Evolutionary conservation across 371 early-diverging fungal species (phyloP).

Genomic region (Saksenaea oblongispora): DNA sequence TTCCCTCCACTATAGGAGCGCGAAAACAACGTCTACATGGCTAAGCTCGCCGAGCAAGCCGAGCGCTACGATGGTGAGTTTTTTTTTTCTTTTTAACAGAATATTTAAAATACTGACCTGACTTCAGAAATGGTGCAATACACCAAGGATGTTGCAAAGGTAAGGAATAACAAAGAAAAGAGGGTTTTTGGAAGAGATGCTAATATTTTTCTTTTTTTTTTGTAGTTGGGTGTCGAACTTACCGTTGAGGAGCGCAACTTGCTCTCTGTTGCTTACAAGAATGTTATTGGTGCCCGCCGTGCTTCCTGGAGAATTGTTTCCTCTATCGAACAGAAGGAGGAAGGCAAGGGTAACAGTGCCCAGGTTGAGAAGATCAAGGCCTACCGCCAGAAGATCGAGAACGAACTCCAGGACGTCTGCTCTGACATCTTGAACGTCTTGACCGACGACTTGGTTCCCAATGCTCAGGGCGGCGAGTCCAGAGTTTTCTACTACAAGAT

Average conservation of each 20-base stretch:
- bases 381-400: constrained; percentile 92
- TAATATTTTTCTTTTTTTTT: background rate
- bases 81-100: background rate
- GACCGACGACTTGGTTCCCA: constrained; percentile 86
- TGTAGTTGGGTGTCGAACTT: constrained; percentile 68
- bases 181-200: background rate
- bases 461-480: constrained; percentile 91
- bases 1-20: constrained; percentile 35
- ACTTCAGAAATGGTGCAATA: constrained; percentile 90
- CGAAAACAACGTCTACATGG: constrained; percentile 77
- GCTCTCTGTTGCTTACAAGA: constrained; percentile 99
- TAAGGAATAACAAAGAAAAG: constrained; percentile 27
- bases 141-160: constrained; percentile 88
- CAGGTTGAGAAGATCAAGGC: constrained; percentile 90
- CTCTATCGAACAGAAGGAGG: constrained; percentile 98
- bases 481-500: constrained; percentile 99
- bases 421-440: constrained; percentile 93
- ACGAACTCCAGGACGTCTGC: constrained; percentile 95
- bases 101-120: constrained; percentile 3
- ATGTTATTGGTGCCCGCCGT: constrained; percentile 99
- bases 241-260: constrained; percentile 98
- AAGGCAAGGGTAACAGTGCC: constrained; percentile 84
- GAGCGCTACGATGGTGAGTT: constrained; percentile 92
- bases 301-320: constrained; percentile 99
- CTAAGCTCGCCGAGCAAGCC: constrained; percentile 99